Conservation (phyloP, 441 rosid species). For the Aquilaria agallochum region DNA sequence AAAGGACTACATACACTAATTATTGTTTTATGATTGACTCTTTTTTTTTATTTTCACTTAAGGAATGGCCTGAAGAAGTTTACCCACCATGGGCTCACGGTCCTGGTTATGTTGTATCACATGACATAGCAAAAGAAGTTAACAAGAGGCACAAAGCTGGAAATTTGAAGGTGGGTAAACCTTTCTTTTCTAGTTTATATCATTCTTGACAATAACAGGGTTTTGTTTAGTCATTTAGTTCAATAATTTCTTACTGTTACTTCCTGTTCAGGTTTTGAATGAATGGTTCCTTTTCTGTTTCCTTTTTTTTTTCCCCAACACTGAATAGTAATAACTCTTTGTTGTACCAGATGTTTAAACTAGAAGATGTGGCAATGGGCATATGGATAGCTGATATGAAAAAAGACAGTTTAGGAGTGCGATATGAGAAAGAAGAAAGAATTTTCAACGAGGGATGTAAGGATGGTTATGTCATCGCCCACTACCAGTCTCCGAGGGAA, state of each 20-base stretch:
- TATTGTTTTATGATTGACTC: background rate
- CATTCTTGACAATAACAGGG: background rate
- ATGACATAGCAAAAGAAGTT: constrained; percentile 75
- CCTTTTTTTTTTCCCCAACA: background rate
- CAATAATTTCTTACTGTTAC: background rate
- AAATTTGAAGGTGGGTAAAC: constrained; percentile 51
- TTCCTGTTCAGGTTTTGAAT: constrained; percentile 1
- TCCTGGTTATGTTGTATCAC: constrained; percentile 88
- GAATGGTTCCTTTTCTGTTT: background rate
- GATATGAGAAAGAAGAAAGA: constrained; percentile 65
- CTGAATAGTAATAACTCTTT: background rate
- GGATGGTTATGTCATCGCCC: constrained; percentile 86
- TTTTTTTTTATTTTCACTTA: background rate
- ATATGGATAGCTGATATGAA: constrained; percentile 80
- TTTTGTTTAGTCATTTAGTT: background rate
- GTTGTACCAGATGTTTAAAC: constrained; percentile 78
- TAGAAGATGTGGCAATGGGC: constrained; percentile 98
- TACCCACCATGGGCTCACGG: constrained; percentile 99
- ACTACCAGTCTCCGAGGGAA: constrained; percentile 90
- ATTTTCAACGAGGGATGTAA: constrained; percentile 73
- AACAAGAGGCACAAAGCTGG: constrained; percentile 53
- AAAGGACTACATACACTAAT: background rate
- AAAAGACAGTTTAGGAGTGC: constrained; percentile 62
- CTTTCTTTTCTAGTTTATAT: no score
- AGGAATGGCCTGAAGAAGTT: constrained; percentile 87